Percentiles rank a stretch among this genome's conserved stretches.
Conservation (phyloP, 306 rosid species). For the Oemleria cerasiformis region DNA sequence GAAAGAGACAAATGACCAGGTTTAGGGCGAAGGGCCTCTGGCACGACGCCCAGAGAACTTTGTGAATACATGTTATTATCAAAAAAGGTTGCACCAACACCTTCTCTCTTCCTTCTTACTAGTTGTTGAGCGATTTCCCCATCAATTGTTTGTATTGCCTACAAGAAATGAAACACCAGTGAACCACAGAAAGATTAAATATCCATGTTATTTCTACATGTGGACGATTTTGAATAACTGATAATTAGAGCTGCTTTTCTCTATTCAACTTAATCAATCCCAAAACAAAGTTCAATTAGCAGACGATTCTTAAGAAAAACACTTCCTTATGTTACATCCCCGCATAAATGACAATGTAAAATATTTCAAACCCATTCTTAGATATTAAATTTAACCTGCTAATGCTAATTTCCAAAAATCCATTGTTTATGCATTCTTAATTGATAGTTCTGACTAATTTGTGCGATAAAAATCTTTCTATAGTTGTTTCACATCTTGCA, state of each 20-base stretch:
- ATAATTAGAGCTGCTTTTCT: not conserved
- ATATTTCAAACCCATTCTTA: not conserved
- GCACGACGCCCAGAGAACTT: constrained; percentile 87
- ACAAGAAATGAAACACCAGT: constrained; percentile 7
- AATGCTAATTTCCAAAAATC: not conserved
- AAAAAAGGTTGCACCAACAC: constrained; percentile 73
- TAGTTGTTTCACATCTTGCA: not conserved
- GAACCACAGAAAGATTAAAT: not conserved
- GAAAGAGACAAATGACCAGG: constrained; percentile 88
- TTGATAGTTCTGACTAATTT: not conserved
- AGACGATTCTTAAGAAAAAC: not conserved
- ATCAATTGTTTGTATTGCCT: constrained; percentile 87
- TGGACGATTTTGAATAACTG: not conserved
- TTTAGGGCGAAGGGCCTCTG: constrained; percentile 94
- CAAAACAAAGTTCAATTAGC: not conserved
- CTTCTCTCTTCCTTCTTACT: constrained; percentile 86
- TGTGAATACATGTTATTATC: constrained; percentile 74
- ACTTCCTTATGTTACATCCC: not conserved
- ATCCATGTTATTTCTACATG: not conserved
- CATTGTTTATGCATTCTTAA: not conserved
- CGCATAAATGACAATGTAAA: not conserved
- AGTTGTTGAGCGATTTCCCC: constrained; percentile 86
- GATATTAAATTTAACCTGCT: not conserved
- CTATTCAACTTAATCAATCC: not conserved
- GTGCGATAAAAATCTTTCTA: not conserved